Conservation (phyloP, 2,329 filamentous ascomycete genomes). For the Pyricularia pennisetigena region DNA sequence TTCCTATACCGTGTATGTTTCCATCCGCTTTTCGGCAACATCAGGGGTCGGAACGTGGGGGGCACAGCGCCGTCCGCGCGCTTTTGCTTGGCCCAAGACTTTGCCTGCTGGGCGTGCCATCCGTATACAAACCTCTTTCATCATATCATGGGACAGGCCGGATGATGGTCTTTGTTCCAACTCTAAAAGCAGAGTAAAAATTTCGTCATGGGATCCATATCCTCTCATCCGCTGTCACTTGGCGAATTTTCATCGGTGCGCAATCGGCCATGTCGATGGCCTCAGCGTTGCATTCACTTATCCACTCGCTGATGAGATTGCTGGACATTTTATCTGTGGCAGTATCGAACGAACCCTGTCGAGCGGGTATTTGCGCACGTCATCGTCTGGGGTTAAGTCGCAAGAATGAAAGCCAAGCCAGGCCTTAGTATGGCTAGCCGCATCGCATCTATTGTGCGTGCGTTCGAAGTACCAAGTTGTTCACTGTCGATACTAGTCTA, state of each 20-base stretch:
- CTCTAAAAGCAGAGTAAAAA: neutral
- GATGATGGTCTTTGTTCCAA: neutral
- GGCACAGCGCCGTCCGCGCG: neutral
- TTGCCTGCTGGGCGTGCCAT: too few species aligned
- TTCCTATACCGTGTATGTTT: neutral
- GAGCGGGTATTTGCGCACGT: neutral
- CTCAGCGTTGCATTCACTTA: neutral
- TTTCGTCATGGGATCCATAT: neutral
- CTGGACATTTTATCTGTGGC: neutral
- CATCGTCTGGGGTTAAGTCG: neutral
- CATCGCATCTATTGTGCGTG: neutral
- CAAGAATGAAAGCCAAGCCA: neutral
- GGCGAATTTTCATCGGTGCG: neutral
- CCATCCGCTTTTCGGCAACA: neutral
- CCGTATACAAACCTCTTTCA: neutral
- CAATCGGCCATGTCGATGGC: neutral
- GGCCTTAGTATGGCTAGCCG: neutral
- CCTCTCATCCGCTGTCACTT: neutral
- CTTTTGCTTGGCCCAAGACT: too few species aligned
- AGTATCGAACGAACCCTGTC: neutral
- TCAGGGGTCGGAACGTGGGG: neutral
- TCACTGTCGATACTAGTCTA: neutral
- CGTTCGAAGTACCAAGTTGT: neutral
- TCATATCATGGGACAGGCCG: neutral
- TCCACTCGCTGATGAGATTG: neutral